Evolutionary conservation across 1,284 basidiomycete species (phyloP), one percentile per base, ranked within the genome.

Genomic region (Flammula alnicola): DNA sequence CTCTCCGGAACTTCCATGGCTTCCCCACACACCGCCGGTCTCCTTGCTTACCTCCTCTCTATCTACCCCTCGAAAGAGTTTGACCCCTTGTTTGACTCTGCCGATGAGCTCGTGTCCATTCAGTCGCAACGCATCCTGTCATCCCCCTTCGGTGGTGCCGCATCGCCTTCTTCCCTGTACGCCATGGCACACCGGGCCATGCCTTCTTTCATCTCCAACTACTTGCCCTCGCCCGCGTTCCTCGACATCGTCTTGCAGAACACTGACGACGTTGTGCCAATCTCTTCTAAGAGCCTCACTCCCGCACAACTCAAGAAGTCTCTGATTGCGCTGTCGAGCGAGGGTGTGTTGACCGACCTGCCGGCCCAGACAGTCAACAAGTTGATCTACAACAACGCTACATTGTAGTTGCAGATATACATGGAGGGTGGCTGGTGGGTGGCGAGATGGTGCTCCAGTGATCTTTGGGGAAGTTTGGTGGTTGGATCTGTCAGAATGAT

Each of bases 361-460:
- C 82, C 83, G 2, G 55, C 57, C 4, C 72, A 79, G 19, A 87
- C 88, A 1, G 75, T 81, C 50, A 93, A 94, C 74, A 60, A 85
- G 61, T 74, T 93, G 62, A 79, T 90, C 48, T 93, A 84, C 76
- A 94, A 93, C 79, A 93, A 93, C 61, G 88, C 83, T n/a, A 91
- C 88, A n/a, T n/a, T n/a, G n/a, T n/a, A n/a, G n/a, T n/a, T n/a
- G n/a, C n/a, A n/a, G n/a, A n/a, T n/a, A n/a, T n/a, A n/a, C n/a
- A n/a, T n/a, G n/a, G n/a, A n/a, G n/a, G n/a, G n/a, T n/a, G n/a
- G n/a, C n/a, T n/a, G n/a, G n/a, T n/a, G n/a, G n/a, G n/a, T n/a
- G n/a, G n/a, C n/a, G n/a, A n/a, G n/a, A n/a, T n/a, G n/a, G n/a
- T n/a, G n/a, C n/a, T n/a, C n/a, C n/a, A n/a, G n/a, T n/a, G n/a